Conservation (phyloP, 2,329 filamentous ascomycete species). For the Coniochaeta prunicola region DNA sequence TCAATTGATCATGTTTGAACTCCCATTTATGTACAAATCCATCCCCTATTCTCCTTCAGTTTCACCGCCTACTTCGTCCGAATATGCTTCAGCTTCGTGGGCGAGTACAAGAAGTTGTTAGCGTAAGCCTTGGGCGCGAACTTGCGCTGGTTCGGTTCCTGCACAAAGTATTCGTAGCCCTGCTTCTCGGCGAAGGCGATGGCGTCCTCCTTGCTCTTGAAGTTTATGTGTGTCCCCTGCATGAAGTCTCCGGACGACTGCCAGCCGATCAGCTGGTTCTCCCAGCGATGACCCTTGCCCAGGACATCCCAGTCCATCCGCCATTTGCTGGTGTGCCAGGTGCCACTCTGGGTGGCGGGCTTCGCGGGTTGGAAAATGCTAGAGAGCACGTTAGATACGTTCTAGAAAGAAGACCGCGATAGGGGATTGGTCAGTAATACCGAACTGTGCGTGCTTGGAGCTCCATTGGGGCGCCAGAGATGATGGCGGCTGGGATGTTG, state of each 20-base stretch:
- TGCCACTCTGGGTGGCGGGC: slow-evolving; percentile 91
- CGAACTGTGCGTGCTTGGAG: slow-evolving; percentile 90
- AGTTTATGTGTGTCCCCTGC: slow-evolving; percentile 88
- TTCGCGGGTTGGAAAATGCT: slow-evolving; percentile 92
- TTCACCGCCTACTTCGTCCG: slow-evolving; percentile 60
- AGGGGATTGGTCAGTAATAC: slow-evolving; percentile 41
- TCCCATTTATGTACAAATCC: background rate
- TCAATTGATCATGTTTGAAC: background rate
- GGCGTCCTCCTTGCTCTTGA: slow-evolving; percentile 90
- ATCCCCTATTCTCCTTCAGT: background rate
- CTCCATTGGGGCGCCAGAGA: slow-evolving; percentile 90
- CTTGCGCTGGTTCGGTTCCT: slow-evolving; percentile 86
- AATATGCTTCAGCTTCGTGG: slow-evolving; percentile 81
- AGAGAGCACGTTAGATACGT: slow-evolving; percentile 3
- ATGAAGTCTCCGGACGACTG: slow-evolving; percentile 91
- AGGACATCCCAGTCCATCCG: slow-evolving; percentile 98
- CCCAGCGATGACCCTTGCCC: slow-evolving; percentile 89
- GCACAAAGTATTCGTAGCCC: slow-evolving; percentile 97
- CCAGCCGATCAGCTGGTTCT: slow-evolving; percentile 98
- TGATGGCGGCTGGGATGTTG: slow-evolving; percentile 69
- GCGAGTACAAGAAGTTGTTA: slow-evolving; percentile 86
- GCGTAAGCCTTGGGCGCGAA: slow-evolving; percentile 91
- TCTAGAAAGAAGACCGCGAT: background rate
- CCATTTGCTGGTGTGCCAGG: slow-evolving; percentile 80
- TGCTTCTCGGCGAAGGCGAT: slow-evolving; percentile 96